phyloP scores from a whole-genome alignment of 768 basidiomycete genomes.

The Lactifluus echinatus region DNA sequence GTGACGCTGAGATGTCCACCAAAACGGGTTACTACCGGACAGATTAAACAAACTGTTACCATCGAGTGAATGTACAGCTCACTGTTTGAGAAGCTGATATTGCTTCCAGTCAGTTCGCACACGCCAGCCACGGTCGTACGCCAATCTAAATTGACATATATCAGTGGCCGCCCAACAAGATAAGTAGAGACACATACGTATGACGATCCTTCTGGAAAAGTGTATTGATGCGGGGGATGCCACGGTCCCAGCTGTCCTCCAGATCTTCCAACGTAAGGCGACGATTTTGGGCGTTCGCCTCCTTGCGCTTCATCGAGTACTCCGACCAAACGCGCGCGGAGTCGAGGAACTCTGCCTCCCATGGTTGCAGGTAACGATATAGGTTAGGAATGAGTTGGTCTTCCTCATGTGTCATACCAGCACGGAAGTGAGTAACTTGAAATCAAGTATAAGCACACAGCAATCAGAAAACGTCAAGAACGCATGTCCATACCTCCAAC shows the following conservation, averaged over 20 bases:
- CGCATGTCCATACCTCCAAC: constrained; percentile 52
- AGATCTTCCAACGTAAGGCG: constrained; percentile 95
- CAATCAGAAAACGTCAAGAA: not conserved
- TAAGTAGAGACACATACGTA: constrained; percentile 42
- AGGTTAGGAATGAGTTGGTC: constrained; percentile 95
- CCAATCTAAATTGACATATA: constrained; percentile 43
- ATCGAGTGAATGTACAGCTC: constrained; percentile 25
- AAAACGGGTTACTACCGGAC: constrained; percentile 78
- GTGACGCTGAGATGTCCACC: constrained; percentile 98
- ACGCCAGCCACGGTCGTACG: constrained; percentile 99
- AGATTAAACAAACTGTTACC: not conserved
- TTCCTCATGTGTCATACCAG: constrained; percentile 95
- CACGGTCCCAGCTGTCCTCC: constrained; percentile 97
- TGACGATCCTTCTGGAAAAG: constrained; percentile 98
- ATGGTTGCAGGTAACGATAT: constrained; percentile 93
- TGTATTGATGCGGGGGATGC: constrained; percentile 97
- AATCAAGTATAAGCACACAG: not conserved
- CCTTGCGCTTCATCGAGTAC: constrained; percentile 99
- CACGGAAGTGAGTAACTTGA: constrained; percentile 94
- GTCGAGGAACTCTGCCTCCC: constrained; percentile 97
- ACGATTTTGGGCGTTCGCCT: constrained; percentile 98
- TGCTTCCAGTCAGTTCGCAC: constrained; percentile 98
- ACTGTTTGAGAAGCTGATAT: constrained; percentile 90
- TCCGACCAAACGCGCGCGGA: constrained; percentile 99
- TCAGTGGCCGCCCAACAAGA: constrained; percentile 1